Percentiles rank a stretch among this genome's conserved stretches.
Conservation (phyloP, 176 grass and related monocot species). For the Bonia amplexicaulis region DNA sequence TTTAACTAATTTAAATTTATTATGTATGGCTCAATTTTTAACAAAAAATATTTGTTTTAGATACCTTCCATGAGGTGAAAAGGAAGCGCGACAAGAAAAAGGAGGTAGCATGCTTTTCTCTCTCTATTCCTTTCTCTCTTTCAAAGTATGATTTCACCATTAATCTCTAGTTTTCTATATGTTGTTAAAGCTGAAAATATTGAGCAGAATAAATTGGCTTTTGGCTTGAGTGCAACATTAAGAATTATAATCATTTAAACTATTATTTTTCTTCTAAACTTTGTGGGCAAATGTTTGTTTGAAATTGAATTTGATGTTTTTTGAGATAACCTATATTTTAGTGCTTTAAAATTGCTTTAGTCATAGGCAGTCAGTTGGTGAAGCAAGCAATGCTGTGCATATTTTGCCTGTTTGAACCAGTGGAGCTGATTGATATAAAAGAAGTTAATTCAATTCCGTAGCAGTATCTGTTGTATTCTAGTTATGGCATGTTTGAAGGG, state of each 20-base stretch:
- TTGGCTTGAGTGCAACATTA: not conserved
- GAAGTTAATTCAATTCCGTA: not conserved
- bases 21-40: not conserved
- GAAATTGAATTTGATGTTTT: not conserved
- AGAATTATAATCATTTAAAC: not conserved
- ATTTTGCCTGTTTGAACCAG: not conserved
- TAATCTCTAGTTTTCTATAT: not conserved
- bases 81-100: conserved; percentile 84
- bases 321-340: not conserved
- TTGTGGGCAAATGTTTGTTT: not conserved
- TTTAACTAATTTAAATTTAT: not conserved
- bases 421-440: not conserved
- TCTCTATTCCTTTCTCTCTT: not conserved
- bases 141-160: not conserved
- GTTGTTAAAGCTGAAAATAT: not conserved
- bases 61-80: conserved; percentile 71
- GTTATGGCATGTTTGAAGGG: not conserved
- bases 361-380: not conserved
- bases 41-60: conserved; percentile 30
- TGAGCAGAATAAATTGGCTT: not conserved
- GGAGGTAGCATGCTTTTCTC: conserved; percentile 35
- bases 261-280: not conserved
- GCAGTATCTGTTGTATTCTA: not conserved
- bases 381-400: not conserved
- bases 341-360: not conserved